Evolutionary conservation across 108 stramenopile species (phyloP).

Genomic region (Heterococcus sp.): DNA sequence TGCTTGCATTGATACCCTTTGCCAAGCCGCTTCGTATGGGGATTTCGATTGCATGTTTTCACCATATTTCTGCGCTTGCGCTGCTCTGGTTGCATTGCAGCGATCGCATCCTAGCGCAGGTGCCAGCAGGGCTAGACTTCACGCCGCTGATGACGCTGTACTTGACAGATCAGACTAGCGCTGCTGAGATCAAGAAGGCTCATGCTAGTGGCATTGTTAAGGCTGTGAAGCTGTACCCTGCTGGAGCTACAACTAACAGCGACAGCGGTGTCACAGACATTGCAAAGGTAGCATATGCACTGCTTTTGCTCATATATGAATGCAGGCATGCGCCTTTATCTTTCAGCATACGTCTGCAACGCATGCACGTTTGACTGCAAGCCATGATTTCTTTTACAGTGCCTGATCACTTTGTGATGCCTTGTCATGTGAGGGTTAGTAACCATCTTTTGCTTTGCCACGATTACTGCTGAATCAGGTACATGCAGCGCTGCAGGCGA

Average conservation of each 20-base stretch:
- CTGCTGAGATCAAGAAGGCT: constrained; percentile 86
- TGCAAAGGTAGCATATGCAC: constrained; percentile 72
- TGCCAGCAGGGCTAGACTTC: constrained; percentile 58
- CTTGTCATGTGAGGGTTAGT: too few relatives aligned
- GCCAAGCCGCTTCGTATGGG: too few relatives aligned
- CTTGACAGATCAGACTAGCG: constrained; percentile 84
- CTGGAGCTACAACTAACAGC: constrained; percentile 95
- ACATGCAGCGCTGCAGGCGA: constrained; percentile 49
- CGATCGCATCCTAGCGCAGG: constrained; percentile 62
- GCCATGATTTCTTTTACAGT: too few relatives aligned
- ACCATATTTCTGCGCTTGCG: too few relatives aligned
- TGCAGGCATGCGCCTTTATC: constrained; percentile 49
- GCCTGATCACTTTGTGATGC: too few relatives aligned
- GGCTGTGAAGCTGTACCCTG: constrained; percentile 95
- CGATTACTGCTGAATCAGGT: not conserved
- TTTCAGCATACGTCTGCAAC: not conserved
- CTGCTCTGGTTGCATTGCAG: too few relatives aligned
- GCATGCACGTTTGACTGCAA: not conserved
- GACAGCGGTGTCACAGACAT: constrained; percentile 90
- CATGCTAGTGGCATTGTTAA: constrained; percentile 67
- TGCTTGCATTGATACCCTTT: too few relatives aligned
- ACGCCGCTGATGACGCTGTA: constrained; percentile 94
- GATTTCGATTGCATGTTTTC: too few relatives aligned
- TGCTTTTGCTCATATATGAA: too few relatives aligned
- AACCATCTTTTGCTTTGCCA: not conserved